Base-by-base conservation (phyloP, 345 rosid genomes). In the Turnera subulata region DNA sequence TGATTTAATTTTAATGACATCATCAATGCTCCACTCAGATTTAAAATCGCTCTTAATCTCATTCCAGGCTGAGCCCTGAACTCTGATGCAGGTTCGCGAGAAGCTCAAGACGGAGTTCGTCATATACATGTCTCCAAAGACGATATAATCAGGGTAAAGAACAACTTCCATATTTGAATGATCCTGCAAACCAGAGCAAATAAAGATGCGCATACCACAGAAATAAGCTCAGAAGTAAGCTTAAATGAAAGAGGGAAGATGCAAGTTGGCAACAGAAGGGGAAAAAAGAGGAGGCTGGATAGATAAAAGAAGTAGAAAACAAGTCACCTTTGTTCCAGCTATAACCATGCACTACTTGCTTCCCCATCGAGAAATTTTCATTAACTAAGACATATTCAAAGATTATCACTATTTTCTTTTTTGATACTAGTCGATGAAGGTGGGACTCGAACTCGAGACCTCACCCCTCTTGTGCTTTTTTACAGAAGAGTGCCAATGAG, bases 51-150 rank as follows among this genome's bases (percentile, higher is more conserved):
- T 55, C 52, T 59, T 48, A 54, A 68, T 68, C 59, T 76, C 82
- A 67, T 75, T 67, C 26, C 62, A 65, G 62, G 51, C 50, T 40
- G 58, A 64, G 67, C 76, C 73, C 74, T 82, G 76, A 68, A 82
- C 71, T 54, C 56, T 76, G 70, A 86, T 50, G 57, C 55, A 64
- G 64, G 65, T 65, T 22, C 66, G 17, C 9, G 81, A 80, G 78
- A 84, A 86, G 13, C 70, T 73, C 69, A 86, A 40, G 64, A 7
- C 63, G 55, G 85, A 58, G 38, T 71, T 62, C 46, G 85, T 77
- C 65, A 74, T 71, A 62, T 76, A 69, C 20, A 61, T 68, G 42
- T 72, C 79, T 54, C 78, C 65, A 65, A 65, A 76, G 38, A 76
- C 3, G 37, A 82, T 48, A 68, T 65, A 68, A 75, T 84, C 88